A percentile compares a stretch with the other conserved stretches of the same genome.
These are phyloP conservation scores for Pseudofabraea citricarpa DNA, from an alignment of 2,329 filamentous ascomycete species.

Conservation along the genomic window DNA sequence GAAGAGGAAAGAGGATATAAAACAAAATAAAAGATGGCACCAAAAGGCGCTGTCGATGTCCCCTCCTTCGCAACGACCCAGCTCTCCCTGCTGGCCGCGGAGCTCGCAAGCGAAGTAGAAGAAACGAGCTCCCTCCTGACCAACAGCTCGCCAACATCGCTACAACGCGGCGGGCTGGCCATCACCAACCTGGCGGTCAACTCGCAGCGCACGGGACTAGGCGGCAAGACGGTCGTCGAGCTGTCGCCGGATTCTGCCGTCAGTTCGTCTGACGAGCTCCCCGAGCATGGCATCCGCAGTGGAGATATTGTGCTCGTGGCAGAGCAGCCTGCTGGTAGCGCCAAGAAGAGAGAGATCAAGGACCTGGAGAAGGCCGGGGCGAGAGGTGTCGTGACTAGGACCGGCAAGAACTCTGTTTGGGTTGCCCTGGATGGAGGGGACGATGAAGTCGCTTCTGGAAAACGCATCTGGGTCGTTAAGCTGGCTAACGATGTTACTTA, in stretches of 20 bases:
- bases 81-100: slow-evolving; percentile 62
- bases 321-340: slow-evolving; percentile 66
- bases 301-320: slow-evolving; percentile 76
- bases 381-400: slow-evolving; percentile 65
- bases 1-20: too few relatives aligned
- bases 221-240: slow-evolving; percentile 86
- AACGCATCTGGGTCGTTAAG: slow-evolving; percentile 59
- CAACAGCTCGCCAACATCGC: slow-evolving; percentile 60
- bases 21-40: slow-evolving; percentile 30
- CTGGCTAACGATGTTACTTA: slow-evolving; percentile 65
- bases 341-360: slow-evolving; percentile 58
- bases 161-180: slow-evolving; percentile 75
- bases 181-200: slow-evolving; percentile 70
- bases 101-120: slow-evolving; percentile 67
- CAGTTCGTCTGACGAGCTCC: slow-evolving; percentile 43
- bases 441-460: slow-evolving; percentile 36
- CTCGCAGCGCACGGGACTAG: slow-evolving; percentile 80
- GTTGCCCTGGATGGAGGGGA: slow-evolving; percentile 67
- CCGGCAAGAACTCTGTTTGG: slow-evolving; percentile 52
- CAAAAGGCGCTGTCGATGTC: slow-evolving; percentile 47
- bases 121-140: slow-evolving; percentile 66
- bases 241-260: slow-evolving; percentile 68
- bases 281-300: slow-evolving; percentile 69
- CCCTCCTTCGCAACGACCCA: slow-evolving; percentile 67
- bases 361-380: slow-evolving; percentile 65